These are phyloP conservation scores for Telopea speciosissima DNA, from an alignment of 177 flowering plant species.

Conservation along the genomic window DNA sequence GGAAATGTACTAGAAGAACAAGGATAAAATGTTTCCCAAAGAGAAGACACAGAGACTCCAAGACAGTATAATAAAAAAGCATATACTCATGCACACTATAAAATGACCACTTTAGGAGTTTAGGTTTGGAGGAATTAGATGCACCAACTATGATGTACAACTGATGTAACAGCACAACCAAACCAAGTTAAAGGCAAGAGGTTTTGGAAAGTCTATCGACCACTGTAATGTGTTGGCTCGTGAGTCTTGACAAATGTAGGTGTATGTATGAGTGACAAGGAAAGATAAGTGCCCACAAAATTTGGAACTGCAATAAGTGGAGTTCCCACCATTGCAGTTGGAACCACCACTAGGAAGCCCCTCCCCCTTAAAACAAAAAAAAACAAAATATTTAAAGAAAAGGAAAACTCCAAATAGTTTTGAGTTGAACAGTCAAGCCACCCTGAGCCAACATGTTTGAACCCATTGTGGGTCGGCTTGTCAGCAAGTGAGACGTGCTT, in stretches of 20 bases:
- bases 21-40: background rate
- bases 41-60: slow-evolving; percentile 4
- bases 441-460: too few relatives aligned
- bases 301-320: slow-evolving; percentile 4
- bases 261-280: background rate
- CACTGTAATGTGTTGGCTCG: too few relatives aligned
- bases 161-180: background rate
- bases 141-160: background rate
- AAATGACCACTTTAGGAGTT: background rate
- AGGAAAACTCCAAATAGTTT: too few relatives aligned
- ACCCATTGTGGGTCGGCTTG: too few relatives aligned
- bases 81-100: background rate
- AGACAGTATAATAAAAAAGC: slow-evolving; percentile 2
- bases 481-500: too few relatives aligned
- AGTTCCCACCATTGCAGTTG: slow-evolving; percentile 1
- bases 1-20: background rate
- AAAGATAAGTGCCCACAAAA: background rate
- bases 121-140: background rate
- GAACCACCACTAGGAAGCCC: background rate
- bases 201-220: too few relatives aligned
- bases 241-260: background rate
- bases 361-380: too few relatives aligned
- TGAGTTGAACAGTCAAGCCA: too few relatives aligned
- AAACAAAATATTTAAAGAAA: too few relatives aligned
- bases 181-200: too few relatives aligned